phyloP scores from a whole-genome alignment of 257 asterid species.

The Solanum raphanifolium region DNA sequence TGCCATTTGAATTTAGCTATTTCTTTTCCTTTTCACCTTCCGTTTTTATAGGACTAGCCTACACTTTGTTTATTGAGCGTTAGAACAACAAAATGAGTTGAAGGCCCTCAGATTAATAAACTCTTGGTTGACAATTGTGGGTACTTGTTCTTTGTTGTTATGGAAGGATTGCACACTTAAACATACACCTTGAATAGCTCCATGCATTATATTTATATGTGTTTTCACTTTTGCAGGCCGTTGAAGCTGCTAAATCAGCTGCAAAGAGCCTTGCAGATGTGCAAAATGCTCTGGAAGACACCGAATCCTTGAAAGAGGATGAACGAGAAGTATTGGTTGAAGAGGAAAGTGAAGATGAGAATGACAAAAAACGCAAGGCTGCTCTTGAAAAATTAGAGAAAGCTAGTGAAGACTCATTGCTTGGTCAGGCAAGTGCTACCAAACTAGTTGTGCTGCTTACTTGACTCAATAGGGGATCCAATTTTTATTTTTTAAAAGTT shows the following conservation, averaged over 20 bases:
- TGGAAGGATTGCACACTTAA: not conserved
- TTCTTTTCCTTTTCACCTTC: not conserved
- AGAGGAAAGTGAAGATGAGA: constrained; percentile 63
- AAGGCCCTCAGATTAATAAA: not conserved
- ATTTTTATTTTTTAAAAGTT: not conserved
- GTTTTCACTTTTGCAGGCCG: constrained; percentile 44
- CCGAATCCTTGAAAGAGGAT: constrained; percentile 57
- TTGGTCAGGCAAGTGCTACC: constrained; percentile 64
- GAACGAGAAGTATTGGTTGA: constrained; percentile 33
- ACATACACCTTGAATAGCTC: not conserved
- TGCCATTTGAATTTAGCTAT: not conserved
- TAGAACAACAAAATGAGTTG: not conserved
- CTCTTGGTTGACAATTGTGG: not conserved
- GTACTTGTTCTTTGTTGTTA: not conserved
- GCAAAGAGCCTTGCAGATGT: constrained; percentile 34
- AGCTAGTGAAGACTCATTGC: constrained; percentile 79
- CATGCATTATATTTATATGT: not conserved
- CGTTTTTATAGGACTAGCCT: not conserved
- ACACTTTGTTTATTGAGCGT: not conserved
- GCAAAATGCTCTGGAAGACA: constrained; percentile 43
- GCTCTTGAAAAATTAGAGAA: constrained; percentile 78
- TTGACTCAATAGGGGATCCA: not conserved
- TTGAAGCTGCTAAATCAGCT: constrained; percentile 67
- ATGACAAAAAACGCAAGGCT: constrained; percentile 50
- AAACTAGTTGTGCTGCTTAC: not conserved